phyloP scores from a whole-genome alignment of 257 asterid genomes.

The Paulownia fortunei region DNA sequence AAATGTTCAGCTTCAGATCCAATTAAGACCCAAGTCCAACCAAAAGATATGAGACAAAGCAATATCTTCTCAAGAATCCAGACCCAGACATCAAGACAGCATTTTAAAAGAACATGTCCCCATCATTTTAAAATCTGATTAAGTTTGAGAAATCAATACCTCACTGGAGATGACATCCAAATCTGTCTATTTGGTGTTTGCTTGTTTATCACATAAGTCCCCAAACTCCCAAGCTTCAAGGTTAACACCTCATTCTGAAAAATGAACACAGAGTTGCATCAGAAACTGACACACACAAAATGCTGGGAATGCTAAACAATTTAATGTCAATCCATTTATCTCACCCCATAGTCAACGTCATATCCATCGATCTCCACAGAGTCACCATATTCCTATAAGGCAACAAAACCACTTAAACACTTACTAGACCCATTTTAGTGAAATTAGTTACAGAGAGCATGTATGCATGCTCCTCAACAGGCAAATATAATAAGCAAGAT shows the following conservation, averaged over 20 bases:
- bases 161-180: constrained; percentile 98
- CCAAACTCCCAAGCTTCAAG: constrained; percentile 80
- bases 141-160: constrained; percentile 52
- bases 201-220: constrained; percentile 94
- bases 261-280: constrained; percentile 1
- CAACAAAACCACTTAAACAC: constrained; percentile 22
- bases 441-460: not conserved
- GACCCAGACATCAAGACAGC: not conserved
- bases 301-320: not conserved
- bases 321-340: constrained; percentile 26
- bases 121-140: too few relatives aligned
- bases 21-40: not conserved
- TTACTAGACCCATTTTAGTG: not conserved
- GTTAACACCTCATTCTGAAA: constrained; percentile 92
- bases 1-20: not conserved
- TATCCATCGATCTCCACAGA: constrained; percentile 77
- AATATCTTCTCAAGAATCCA: not conserved
- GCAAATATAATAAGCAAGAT: constrained; percentile 1
- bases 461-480: not conserved
- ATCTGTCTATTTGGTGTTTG: constrained; percentile 93
- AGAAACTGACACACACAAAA: constrained; percentile 17
- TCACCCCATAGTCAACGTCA: constrained; percentile 91
- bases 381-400: constrained; percentile 81
- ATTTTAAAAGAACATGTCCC: not conserved
- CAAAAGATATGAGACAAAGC: not conserved